Base-by-base conservation (phyloP, 2,329 filamentous ascomycete species). In the Scytalidium lignicola region DNA sequence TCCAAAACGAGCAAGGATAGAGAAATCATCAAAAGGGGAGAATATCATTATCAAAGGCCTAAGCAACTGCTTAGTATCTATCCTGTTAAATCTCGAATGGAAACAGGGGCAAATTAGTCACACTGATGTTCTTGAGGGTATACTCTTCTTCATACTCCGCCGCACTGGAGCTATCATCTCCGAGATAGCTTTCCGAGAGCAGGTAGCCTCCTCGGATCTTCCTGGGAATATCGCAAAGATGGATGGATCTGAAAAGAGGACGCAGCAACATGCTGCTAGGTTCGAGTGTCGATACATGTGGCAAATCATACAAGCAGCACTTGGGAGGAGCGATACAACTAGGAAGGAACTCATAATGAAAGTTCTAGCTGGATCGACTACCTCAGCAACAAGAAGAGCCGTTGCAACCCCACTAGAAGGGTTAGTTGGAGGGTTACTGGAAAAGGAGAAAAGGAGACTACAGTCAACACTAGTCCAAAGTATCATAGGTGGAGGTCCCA, bases 141-240 rank as follows among this genome's bases (percentile, higher is more conserved):
- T 69, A 22, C 55, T 74, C 7, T 70, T 59, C 41, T 45, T 65
- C 9, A 48, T 70, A 3, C 55, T 74, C 1, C 54, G 63, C 26
- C 66, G 70, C 9, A 62, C 70, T 13, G 72, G 71, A 0, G 65
- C 62, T 22, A 50, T 72, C 18, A 55, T 75, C 5, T 66, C 66
- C 10, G 52, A 68, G 1, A 65, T 68, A 3, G 59, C 66, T 5
- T 74, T 74, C 50, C 58, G 63, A 13, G 66, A 69, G 45, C 55
- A 58, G 49, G 53, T 63, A 15, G 54, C 55, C 12, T 26, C 20
- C 18, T 61, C 57, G 9, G 48, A 57, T 41, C 53, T 47, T 10
- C 52, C 50, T 15, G 55, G 55, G 0, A 54, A 58, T 39, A 60
- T 62, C 18, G 47, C 55, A 5, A 50, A 53, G 15, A 18, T 9